A percentile compares a stretch with the other conserved stretches of the same genome.
phyloP scores from a whole-genome alignment of 305 asterid species.

The Fraxinus platypoda region DNA sequence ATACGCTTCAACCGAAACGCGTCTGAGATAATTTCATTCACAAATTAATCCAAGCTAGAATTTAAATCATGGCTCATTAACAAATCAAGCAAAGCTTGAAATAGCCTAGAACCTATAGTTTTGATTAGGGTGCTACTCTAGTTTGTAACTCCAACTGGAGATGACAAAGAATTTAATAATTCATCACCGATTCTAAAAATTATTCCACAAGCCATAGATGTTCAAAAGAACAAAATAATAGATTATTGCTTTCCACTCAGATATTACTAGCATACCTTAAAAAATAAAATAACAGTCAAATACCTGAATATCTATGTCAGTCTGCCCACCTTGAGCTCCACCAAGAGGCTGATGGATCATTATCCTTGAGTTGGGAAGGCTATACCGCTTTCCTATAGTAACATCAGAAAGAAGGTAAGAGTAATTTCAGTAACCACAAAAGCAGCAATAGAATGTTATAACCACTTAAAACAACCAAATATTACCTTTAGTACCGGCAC shows the following conservation, averaged over 20 bases:
- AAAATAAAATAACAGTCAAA: conserved; percentile 11
- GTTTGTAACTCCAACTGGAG: background rate
- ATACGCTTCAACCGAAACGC: background rate
- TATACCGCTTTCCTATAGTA: conserved; percentile 71
- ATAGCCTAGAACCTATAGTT: background rate
- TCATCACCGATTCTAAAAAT: background rate
- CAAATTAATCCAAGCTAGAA: background rate
- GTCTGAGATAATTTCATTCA: background rate
- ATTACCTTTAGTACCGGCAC: conserved; percentile 84
- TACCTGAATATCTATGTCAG: conserved; percentile 89
- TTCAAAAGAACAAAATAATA: background rate
- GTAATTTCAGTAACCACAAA: conserved; percentile 14
- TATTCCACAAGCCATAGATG: background rate
- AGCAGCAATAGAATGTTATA: background rate
- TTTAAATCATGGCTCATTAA: background rate
- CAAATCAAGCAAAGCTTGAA: background rate
- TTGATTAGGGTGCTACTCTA: background rate
- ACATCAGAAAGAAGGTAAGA: conserved; percentile 8
- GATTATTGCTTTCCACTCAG: background rate
- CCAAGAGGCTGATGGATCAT: conserved; percentile 99
- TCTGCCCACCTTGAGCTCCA: conserved; percentile 90
- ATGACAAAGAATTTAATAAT: background rate
- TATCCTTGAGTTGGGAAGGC: conserved; percentile 90
- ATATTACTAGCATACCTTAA: background rate
- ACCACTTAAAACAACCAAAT: conserved; percentile 1